Evolutionary conservation across 108 stramenopile genomes (phyloP).

Genomic region (Skeletonema costatum): DNA sequence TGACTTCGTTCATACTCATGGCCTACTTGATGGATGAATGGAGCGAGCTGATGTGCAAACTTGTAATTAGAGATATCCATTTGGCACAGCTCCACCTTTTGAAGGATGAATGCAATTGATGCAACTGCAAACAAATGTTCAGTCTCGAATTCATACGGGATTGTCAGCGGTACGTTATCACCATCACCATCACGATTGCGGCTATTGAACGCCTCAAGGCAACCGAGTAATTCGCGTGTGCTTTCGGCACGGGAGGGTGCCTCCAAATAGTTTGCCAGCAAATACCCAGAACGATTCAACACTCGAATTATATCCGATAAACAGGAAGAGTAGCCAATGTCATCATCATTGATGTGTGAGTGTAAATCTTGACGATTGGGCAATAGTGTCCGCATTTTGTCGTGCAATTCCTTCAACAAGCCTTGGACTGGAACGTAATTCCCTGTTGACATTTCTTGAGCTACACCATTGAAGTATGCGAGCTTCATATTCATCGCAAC

Average conservation of each 20-base stretch:
- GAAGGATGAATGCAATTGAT: constrained; percentile 48
- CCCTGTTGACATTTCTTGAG: constrained; percentile 14
- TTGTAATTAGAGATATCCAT: constrained; percentile 50
- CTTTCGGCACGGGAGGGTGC: constrained; percentile 48
- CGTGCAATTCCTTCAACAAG: constrained; percentile 50
- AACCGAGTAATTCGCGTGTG: constrained; percentile 44
- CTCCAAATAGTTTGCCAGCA: constrained; percentile 52
- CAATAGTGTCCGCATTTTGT: constrained; percentile 46
- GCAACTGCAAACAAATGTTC: constrained; percentile 44
- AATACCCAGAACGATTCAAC: constrained; percentile 35
- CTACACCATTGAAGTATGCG: constrained; percentile 42
- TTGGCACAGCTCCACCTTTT: constrained; percentile 60
- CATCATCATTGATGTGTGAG: constrained; percentile 43
- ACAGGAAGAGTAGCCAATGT: background rate
- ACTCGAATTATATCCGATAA: constrained; percentile 28
- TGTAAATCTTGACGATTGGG: constrained; percentile 73
- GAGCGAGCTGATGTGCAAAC: constrained; percentile 37
- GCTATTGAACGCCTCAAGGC: constrained; percentile 11
- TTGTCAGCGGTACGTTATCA: background rate
- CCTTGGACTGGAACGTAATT: constrained; percentile 26
- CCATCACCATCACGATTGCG: background rate
- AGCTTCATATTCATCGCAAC: constrained; percentile 46
- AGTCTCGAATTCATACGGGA: constrained; percentile 21
- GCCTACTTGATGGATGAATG: constrained; percentile 45
- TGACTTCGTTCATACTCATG: constrained; percentile 40